Evolutionary conservation across 2,329 filamentous ascomycete species (phyloP).

Genomic region (Sarocladium oryzae): DNA sequence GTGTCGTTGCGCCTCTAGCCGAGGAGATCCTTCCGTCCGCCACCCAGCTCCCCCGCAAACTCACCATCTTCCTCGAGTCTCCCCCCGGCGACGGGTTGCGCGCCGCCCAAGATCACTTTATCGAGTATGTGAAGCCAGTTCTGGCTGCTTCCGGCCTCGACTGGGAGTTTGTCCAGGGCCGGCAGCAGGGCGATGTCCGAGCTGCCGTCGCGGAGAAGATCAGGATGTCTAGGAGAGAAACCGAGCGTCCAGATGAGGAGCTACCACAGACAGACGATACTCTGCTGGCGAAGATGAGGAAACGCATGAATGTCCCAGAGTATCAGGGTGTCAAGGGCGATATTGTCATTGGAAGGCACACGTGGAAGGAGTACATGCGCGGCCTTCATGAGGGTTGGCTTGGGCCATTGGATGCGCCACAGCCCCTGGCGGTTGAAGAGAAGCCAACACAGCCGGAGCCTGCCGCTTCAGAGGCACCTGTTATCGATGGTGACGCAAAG

Average conservation of each 20-base stretch:
- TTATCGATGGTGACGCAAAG: constrained; percentile 13
- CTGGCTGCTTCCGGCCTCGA: constrained; percentile 84
- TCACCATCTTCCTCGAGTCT: constrained; percentile 79
- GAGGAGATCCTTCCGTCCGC: constrained; percentile 63
- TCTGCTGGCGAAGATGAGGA: constrained; percentile 56
- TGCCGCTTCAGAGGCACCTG: constrained; percentile 13
- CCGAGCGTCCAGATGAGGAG: constrained; percentile 43
- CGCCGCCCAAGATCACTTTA: constrained; percentile 86
- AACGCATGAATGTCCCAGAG: constrained; percentile 59
- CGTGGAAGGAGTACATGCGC: constrained; percentile 96
- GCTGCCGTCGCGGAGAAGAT: constrained; percentile 83
- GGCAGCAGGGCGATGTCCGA: constrained; percentile 86
- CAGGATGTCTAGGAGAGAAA: constrained; percentile 59
- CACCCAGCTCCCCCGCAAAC: constrained; percentile 69
- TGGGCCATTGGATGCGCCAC: constrained; percentile 67
- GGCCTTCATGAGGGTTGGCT: constrained; percentile 96
- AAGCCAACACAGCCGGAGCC: constrained; percentile 16
- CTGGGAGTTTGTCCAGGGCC: constrained; percentile 92
- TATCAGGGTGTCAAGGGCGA: constrained; percentile 75
- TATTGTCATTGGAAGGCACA: constrained; percentile 80
- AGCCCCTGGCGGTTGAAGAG: constrained; percentile 20
- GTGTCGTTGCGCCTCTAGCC: constrained; percentile 76
- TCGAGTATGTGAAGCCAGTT: constrained; percentile 91
- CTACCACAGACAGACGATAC: constrained; percentile 44
- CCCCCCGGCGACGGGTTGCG: constrained; percentile 83